phyloP scores from a whole-genome alignment of 805 yeast species.

The Nakazawaea peltata region DNA sequence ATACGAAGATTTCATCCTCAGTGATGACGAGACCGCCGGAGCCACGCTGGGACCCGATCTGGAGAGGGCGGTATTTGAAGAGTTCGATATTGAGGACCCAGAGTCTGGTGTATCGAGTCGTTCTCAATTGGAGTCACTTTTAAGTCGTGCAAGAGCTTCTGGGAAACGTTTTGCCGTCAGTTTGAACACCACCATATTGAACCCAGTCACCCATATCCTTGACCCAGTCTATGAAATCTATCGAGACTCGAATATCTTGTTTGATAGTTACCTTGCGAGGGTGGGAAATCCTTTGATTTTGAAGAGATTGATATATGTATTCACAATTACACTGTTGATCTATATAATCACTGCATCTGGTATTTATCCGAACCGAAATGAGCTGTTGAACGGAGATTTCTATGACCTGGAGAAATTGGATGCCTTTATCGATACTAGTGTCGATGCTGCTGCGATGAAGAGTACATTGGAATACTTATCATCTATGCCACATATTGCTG shows the following conservation, averaged over 20 bases:
- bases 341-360: conserved; percentile 54
- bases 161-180: conserved; percentile 11
- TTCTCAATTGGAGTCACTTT: background rate
- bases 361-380: conserved; percentile 33
- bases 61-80: conserved; percentile 18
- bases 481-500: conserved; percentile 80
- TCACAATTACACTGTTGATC: conserved; percentile 50
- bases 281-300: conserved; percentile 85
- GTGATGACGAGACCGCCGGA: conserved; percentile 5
- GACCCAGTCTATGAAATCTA: conserved; percentile 47
- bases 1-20: conserved; percentile 6
- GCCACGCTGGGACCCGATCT: background rate
- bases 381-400: conserved; percentile 46
- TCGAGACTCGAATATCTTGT: conserved; percentile 29
- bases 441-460: conserved; percentile 52
- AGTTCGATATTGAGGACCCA: conserved; percentile 39
- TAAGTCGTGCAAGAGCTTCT: background rate
- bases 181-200: conserved; percentile 28
- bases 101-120: background rate
- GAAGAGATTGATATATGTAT: conserved; percentile 66
- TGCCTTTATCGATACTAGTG: conserved; percentile 37
- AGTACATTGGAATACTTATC: conserved; percentile 65
- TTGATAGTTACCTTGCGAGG: conserved; percentile 51
- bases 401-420: conserved; percentile 49
- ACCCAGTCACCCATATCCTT: conserved; percentile 34